phyloP scores from a whole-genome alignment of 352 stramenopile species.

The Pythium plurisporium region DNA sequence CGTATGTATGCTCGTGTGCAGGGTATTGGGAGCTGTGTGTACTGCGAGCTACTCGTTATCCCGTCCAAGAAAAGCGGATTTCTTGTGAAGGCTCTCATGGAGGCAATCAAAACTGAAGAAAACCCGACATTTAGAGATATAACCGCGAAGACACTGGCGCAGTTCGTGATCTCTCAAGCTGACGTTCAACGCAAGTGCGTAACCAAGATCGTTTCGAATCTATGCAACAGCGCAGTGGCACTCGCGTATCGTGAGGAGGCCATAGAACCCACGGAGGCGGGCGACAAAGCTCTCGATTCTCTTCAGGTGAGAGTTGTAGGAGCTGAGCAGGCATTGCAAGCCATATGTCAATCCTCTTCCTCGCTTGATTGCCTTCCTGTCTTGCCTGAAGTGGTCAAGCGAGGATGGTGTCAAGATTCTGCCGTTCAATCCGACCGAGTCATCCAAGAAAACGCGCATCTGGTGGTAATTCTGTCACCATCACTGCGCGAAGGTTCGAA shows the following conservation, averaged over 20 bases:
- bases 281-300: background rate
- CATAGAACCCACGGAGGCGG: conserved; percentile 25
- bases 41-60: conserved; percentile 45
- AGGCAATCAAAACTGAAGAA: conserved; percentile 64
- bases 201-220: conserved; percentile 71
- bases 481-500: conserved; percentile 28
- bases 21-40: conserved; percentile 57
- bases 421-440: conserved; percentile 22
- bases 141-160: conserved; percentile 42
- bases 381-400: conserved; percentile 33
- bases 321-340: conserved; percentile 33
- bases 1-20: conserved; percentile 51
- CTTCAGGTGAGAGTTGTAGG: conserved; percentile 34
- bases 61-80: conserved; percentile 72
- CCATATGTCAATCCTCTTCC: conserved; percentile 32
- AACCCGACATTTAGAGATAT: conserved; percentile 40
- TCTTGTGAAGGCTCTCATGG: conserved; percentile 76
- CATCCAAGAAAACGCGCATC: conserved; percentile 45
- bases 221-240: conserved; percentile 59
- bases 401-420: conserved; percentile 28
- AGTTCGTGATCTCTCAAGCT: conserved; percentile 53
- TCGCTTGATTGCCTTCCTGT: conserved; percentile 34
- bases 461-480: conserved; percentile 39
- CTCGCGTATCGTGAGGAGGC: conserved; percentile 25
- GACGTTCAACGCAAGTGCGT: conserved; percentile 63